Conservation (phyloP, 768 basidiomycete genomes). For the Holtermannia corniformis region DNA sequence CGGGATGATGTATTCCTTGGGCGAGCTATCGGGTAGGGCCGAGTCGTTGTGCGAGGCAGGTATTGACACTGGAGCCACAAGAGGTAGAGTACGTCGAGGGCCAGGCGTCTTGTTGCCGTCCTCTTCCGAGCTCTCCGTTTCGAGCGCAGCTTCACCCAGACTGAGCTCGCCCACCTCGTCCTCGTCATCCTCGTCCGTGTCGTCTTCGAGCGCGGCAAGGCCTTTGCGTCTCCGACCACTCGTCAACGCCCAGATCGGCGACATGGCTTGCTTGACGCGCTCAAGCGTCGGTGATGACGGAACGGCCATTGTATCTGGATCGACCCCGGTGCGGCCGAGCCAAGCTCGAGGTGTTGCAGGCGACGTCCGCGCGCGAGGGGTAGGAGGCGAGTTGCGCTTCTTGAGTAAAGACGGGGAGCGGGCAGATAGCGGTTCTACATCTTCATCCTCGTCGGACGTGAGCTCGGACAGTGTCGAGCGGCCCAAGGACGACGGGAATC, state of each 20-base stretch:
- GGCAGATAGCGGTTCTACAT: neutral
- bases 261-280: slow-evolving; percentile 17
- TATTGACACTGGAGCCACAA: neutral
- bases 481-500: neutral
- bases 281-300: slow-evolving; percentile 28
- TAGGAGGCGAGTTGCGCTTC: neutral
- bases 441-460: slow-evolving; percentile 1
- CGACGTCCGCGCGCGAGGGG: neutral
- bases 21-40: slow-evolving; percentile 2
- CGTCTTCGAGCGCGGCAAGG: slow-evolving; percentile 10
- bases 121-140: neutral
- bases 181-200: slow-evolving; percentile 11
- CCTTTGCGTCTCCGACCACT: slow-evolving; percentile 12
- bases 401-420: neutral
- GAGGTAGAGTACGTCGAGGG: no score
- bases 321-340: neutral
- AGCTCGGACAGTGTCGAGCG: no score
- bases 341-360: neutral
- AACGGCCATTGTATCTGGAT: neutral
- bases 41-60: slow-evolving; percentile 1
- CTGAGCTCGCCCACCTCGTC: slow-evolving; percentile 8
- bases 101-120: slow-evolving; percentile 1
- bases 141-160: slow-evolving; percentile 11
- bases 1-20: slow-evolving; percentile 60
- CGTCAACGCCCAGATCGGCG: slow-evolving; percentile 38